Percentiles rank a stretch among this genome's conserved stretches.
Evolutionary conservation across 495 filamentous ascomycete species (phyloP).

Genomic region (Aspergillus bridgeri): DNA sequence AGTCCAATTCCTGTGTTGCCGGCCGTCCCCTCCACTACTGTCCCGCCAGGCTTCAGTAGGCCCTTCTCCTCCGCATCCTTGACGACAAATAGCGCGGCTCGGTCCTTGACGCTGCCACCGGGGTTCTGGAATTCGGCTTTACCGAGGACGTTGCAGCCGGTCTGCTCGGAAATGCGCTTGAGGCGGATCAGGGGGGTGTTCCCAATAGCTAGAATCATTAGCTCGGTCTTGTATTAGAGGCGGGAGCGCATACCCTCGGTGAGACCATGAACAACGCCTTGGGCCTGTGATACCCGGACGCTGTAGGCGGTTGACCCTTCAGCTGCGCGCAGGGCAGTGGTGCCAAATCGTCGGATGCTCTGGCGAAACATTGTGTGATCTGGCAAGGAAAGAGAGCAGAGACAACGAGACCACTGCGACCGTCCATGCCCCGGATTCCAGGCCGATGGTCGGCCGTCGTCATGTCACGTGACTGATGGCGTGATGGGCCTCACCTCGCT

Average conservation of each 20-base stretch:
- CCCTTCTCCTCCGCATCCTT: slow-evolving; percentile 89
- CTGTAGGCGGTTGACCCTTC: slow-evolving; percentile 58
- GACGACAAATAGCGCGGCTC: slow-evolving; percentile 90
- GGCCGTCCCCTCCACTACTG: slow-evolving; percentile 93
- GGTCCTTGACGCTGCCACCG: slow-evolving; percentile 93
- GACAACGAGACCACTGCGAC: too few species aligned
- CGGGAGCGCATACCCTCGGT: slow-evolving; percentile 65
- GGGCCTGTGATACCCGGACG: slow-evolving; percentile 71
- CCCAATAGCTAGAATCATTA: slow-evolving; percentile 70
- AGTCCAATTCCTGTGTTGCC: slow-evolving; percentile 98
- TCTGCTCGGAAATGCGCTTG: slow-evolving; percentile 82
- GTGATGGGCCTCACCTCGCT: slow-evolving; percentile 15
- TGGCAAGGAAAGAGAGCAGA: slow-evolving; percentile 5
- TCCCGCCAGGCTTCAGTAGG: slow-evolving; percentile 77
- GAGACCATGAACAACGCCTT: slow-evolving; percentile 78
- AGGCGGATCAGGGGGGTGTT: slow-evolving; percentile 94
- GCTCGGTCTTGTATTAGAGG: slow-evolving; percentile 5
- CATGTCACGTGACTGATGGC: slow-evolving; percentile 25
- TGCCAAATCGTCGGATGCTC: slow-evolving; percentile 53
- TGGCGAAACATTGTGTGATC: slow-evolving; percentile 52
- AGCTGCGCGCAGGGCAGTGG: slow-evolving; percentile 50
- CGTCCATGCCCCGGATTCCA: slow-evolving; percentile 12
- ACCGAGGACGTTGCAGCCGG: slow-evolving; percentile 89
- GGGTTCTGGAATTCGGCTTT: slow-evolving; percentile 99
- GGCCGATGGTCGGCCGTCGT: slow-evolving; percentile 26